Evolutionary conservation across 192 early-diverging fungal genomes (phyloP).

Genomic region (Chytriomyces sp.): DNA sequence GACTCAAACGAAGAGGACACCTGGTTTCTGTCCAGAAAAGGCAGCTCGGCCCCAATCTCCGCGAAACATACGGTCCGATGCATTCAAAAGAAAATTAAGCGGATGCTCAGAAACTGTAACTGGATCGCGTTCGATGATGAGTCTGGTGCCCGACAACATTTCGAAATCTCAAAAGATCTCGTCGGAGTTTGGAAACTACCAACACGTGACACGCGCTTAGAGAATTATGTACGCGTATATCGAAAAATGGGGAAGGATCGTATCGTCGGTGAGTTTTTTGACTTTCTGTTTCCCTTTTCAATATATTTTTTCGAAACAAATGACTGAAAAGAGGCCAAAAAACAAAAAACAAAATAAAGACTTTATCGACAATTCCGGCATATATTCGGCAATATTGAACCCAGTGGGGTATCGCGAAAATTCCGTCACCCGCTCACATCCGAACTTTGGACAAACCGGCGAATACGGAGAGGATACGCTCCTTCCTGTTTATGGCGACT

Average conservation of each 20-base stretch:
- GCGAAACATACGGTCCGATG: background rate
- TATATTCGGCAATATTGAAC: background rate
- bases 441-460: background rate
- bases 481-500: constrained; percentile 21
- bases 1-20: background rate
- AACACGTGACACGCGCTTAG: background rate
- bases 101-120: background rate
- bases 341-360: background rate
- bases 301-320: too few relatives aligned
- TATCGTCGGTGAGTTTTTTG: constrained; percentile 2
- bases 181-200: background rate
- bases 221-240: background rate
- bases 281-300: too few relatives aligned
- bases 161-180: background rate
- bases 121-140: background rate
- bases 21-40: background rate
- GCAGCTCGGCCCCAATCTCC: too few relatives aligned
- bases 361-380: constrained; percentile 6
- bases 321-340: background rate
- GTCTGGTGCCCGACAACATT: background rate
- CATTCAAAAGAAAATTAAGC: constrained; percentile 17
- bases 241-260: background rate
- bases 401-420: background rate
- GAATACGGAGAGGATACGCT: background rate
- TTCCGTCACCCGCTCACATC: background rate